A percentile compares a stretch with the other conserved stretches of the same genome.
These are phyloP conservation scores for Penicillium sp. DNA, from an alignment of 2,329 filamentous ascomycete species.

Conservation along the genomic window DNA sequence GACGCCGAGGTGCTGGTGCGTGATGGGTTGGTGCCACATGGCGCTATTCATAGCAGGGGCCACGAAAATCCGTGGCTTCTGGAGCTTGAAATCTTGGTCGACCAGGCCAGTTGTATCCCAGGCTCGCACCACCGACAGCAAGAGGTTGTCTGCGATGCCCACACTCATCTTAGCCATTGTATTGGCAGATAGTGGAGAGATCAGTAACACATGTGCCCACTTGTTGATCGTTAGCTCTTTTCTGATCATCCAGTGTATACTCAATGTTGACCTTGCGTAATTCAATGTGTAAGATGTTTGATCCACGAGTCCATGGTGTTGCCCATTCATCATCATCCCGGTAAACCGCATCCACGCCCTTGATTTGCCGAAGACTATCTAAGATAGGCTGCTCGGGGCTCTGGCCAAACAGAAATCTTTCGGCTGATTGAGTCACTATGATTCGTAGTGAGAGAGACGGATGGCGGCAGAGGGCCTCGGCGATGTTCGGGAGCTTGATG, in stretches of 20 bases:
- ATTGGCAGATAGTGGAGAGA: constrained; percentile 83
- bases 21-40: constrained; percentile 88
- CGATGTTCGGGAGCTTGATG: constrained; percentile 75
- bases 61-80: constrained; percentile 69
- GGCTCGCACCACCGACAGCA: constrained; percentile 73
- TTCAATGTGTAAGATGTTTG: constrained; percentile 87
- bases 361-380: constrained; percentile 56
- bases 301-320: constrained; percentile 72
- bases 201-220: constrained; percentile 77
- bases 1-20: constrained; percentile 66
- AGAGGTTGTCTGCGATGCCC: constrained; percentile 75
- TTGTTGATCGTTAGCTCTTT: neutral
- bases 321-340: constrained; percentile 84
- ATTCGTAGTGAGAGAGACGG: constrained; percentile 74
- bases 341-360: constrained; percentile 79
- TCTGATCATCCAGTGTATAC: neutral
- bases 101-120: constrained; percentile 77
- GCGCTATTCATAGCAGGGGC: constrained; percentile 84
- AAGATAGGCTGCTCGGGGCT: constrained; percentile 73
- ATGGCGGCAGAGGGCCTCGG: constrained; percentile 47
- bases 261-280: constrained; percentile 52
- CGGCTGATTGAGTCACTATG: constrained; percentile 72
- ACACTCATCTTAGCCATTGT: constrained; percentile 78
- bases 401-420: constrained; percentile 75
- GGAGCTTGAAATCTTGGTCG: constrained; percentile 41